Base-by-base conservation (phyloP, 257 asterid species). In the Catharanthus roseus region DNA sequence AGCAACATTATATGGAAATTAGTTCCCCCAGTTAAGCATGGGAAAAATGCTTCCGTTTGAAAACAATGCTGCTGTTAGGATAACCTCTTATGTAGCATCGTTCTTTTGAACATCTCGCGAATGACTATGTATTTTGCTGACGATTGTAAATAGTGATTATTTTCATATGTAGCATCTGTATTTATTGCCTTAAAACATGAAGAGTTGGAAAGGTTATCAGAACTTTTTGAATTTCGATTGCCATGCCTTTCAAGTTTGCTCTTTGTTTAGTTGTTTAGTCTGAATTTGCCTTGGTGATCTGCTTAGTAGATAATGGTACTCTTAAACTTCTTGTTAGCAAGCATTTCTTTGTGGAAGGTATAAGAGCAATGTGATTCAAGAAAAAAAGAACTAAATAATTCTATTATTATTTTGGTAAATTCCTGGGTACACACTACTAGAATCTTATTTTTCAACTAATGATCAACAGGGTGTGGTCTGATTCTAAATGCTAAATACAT, bases 91-190 rank as follows among this genome's bases (percentile, higher is more conserved):
- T 7, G 44, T 28, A 16, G 16, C 16, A 9, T 11, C 33, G 31
- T 28, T 47, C 42, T 44, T 47, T 4, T 47, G 45, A 10, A 38
- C 41, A 29, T 29, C 29, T 47, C 21, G 7, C 7, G 15, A 47
- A 8, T n/a, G 36, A 50, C 18, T 19, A 18, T 58, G 49, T 53
- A 55, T 56, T 0, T 1, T 15, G 61, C 8, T 9, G 26, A 68
- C 72, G 39, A 28, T 38, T 65, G 67, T 73, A 65, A 38, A 41
- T 73, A 55, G 18, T 6, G 21, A 26, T 39, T 5, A 23, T 19
- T 15, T 3, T 36, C 45, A 29, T 19, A 3, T 23, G 51, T 1
- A 45, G 19, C 55, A 49, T 49, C 5, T 49, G n/a, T n/a, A 49
- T 58, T 57, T 29, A 23, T 10, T n/a, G 16, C 61, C 33, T 54